Conservation (phyloP, 169 alveolate species). For the Prorocentrum cordatum region DNA sequence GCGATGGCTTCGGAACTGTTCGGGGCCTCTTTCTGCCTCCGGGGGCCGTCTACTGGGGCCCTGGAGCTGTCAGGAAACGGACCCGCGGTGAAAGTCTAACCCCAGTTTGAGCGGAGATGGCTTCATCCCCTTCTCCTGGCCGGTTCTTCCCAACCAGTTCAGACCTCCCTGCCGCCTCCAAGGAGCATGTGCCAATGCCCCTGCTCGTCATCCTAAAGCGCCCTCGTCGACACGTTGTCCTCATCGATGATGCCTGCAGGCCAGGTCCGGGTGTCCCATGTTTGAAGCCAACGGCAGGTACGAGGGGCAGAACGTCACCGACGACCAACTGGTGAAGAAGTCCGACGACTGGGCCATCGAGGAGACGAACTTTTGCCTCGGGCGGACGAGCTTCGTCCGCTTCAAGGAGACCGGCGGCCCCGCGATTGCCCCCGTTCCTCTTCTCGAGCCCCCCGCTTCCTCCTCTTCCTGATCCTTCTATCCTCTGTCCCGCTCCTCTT, state of each 20-base stretch:
- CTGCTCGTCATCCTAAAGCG: neutral
- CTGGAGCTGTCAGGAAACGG: neutral
- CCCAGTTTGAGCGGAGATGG: too few species aligned
- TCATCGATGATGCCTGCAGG: neutral
- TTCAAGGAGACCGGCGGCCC: too few species aligned
- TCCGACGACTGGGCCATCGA: conserved; percentile 87
- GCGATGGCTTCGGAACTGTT: too few species aligned
- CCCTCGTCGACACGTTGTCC: neutral
- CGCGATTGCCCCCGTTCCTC: too few species aligned
- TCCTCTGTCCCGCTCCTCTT: neutral
- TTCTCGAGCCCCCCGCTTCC: too few species aligned
- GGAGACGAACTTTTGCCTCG: conserved; percentile 88
- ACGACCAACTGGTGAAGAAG: conserved; percentile 79
- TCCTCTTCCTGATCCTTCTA: neutral
- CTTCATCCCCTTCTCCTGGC: too few species aligned
- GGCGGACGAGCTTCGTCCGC: conserved; percentile 53
- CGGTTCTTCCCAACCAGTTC: too few species aligned
- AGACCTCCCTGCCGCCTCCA: too few species aligned
- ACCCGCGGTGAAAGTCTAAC: neutral
- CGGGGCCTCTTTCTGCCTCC: neutral
- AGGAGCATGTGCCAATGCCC: conserved; percentile 25
- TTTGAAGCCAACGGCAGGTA: conserved; percentile 42
- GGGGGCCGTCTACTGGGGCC: neutral
- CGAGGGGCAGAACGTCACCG: conserved; percentile 81
- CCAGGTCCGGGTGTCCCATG: neutral